phyloP scores from a whole-genome alignment of 306 rosid genomes.

The Lagenaria siceraria region DNA sequence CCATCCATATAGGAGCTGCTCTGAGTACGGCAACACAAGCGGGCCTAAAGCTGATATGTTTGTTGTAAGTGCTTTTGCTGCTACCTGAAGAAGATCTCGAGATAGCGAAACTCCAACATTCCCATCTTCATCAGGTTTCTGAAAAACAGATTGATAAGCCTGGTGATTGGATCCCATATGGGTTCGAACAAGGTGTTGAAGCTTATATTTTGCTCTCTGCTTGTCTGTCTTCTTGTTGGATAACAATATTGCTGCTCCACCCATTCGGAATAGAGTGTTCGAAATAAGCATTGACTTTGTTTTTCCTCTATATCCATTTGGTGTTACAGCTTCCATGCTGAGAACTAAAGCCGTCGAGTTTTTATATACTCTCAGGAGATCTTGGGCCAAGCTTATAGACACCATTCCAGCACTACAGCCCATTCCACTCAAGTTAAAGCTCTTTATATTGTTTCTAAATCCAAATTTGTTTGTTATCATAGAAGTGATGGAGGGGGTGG shows the following conservation, averaged over 20 bases:
- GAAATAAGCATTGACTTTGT: conserved; percentile 46
- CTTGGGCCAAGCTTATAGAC: conserved; percentile 47
- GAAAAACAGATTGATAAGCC: conserved; percentile 45
- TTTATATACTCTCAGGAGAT: conserved; percentile 44
- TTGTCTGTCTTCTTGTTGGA: conserved; percentile 43
- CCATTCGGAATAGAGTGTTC: conserved; percentile 55
- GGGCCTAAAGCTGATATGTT: conserved; percentile 38
- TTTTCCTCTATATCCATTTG: conserved; percentile 41
- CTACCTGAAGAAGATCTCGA: conserved; percentile 30
- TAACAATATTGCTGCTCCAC: conserved; percentile 53
- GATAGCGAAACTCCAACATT: conserved; percentile 42
- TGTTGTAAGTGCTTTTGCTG: conserved; percentile 41
- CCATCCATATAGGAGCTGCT: conserved; percentile 33
- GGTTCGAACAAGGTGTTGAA: conserved; percentile 49
- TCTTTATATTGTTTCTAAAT: conserved; percentile 44
- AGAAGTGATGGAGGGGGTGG: conserved; percentile 61
- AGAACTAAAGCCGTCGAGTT: conserved; percentile 48
- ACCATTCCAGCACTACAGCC: conserved; percentile 69
- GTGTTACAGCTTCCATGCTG: conserved; percentile 52
- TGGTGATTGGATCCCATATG: conserved; percentile 42
- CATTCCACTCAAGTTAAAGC: conserved; percentile 55
- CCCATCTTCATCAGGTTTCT: conserved; percentile 34
- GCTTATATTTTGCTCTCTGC: conserved; percentile 40
- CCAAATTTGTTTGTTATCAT: conserved; percentile 51
- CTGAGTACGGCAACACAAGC: conserved; percentile 51